Percentiles rank a stretch among this genome's conserved stretches.
These are phyloP conservation scores for Ciborinia camelliae DNA, from an alignment of 2,329 filamentous ascomycete species.

Conservation along the genomic window DNA sequence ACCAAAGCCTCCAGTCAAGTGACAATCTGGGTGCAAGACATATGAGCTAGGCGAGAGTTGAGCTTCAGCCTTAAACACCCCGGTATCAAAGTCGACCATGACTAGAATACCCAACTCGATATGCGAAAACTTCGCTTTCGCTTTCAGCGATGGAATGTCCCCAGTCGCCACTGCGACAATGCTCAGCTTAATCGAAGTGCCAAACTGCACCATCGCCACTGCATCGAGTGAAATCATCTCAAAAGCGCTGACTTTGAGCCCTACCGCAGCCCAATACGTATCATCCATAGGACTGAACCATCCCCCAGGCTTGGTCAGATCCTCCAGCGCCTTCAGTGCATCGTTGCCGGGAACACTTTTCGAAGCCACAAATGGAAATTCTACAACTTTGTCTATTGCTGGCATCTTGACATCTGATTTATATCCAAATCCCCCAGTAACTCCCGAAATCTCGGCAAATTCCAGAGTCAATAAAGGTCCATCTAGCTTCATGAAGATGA, in stretches of 20 bases:
- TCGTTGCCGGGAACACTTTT: background rate
- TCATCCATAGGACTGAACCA: conserved; percentile 23
- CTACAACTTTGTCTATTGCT: conserved; percentile 28
- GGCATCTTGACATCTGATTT: conserved; percentile 41
- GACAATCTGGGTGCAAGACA: conserved; percentile 42
- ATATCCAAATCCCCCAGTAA: conserved; percentile 43
- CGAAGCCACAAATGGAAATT: conserved; percentile 38
- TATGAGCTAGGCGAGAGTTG: conserved; percentile 43
- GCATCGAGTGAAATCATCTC: conserved; percentile 40
- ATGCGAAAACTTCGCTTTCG: conserved; percentile 35
- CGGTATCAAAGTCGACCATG: conserved; percentile 39
- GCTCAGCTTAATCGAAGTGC: conserved; percentile 24
- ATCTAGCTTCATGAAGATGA: conserved; percentile 38
- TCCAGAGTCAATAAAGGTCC: conserved; percentile 41
- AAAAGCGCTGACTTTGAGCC: conserved; percentile 42
- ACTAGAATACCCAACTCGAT: conserved; percentile 41
- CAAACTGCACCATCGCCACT: conserved; percentile 39
- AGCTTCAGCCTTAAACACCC: conserved; percentile 40
- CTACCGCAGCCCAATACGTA: conserved; percentile 40
- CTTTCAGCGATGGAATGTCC: conserved; percentile 34
- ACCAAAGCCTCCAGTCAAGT: conserved; percentile 44
- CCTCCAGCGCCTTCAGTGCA: conserved; percentile 14
- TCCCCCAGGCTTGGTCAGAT: conserved; percentile 27
- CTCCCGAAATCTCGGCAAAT: conserved; percentile 41
- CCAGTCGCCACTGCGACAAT: conserved; percentile 40